A percentile compares a stretch with the other conserved stretches of the same genome.
phyloP scores from a whole-genome alignment of 2,329 filamentous ascomycete genomes.

The Aspergillus arachidicola region DNA sequence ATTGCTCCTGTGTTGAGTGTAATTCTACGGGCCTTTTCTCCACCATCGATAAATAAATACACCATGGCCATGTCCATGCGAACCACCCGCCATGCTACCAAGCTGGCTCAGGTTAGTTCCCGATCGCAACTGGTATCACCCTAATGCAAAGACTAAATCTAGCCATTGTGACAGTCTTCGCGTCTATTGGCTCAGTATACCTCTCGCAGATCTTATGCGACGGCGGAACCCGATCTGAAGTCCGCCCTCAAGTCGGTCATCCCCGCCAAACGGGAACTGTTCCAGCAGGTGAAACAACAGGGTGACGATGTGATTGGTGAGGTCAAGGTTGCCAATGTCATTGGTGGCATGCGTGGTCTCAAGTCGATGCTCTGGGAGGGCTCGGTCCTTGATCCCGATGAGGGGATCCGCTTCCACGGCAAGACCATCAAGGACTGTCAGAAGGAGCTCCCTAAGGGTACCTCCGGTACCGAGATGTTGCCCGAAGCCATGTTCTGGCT shows the following conservation, averaged over 20 bases:
- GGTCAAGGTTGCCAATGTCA: conserved; percentile 88
- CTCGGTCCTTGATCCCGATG: conserved; percentile 91
- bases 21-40: neutral
- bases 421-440: conserved; percentile 98
- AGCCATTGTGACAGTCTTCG: conserved; percentile 9
- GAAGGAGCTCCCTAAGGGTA: conserved; percentile 88
- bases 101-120: conserved; percentile 38
- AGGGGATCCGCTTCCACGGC: conserved; percentile 97
- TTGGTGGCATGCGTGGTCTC: conserved; percentile 95
- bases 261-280: conserved; percentile 86
- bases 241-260: conserved; percentile 80
- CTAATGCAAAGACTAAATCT: conserved; percentile 1
- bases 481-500: conserved; percentile 99
- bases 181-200: conserved; percentile 23
- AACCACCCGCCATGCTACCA: conserved; percentile 41
- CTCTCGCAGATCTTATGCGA: conserved; percentile 50
- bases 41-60: conserved; percentile 12
- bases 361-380: conserved; percentile 99
- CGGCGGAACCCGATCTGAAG: conserved; percentile 86
- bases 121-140: neutral
- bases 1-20: neutral
- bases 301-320: conserved; percentile 82
- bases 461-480: conserved; percentile 88
- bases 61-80: conserved; percentile 35
- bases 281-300: conserved; percentile 91